These are phyloP conservation scores for Exophiala phaeomuriformis DNA, from an alignment of 2,329 filamentous ascomycete species.

Conservation along the genomic window DNA sequence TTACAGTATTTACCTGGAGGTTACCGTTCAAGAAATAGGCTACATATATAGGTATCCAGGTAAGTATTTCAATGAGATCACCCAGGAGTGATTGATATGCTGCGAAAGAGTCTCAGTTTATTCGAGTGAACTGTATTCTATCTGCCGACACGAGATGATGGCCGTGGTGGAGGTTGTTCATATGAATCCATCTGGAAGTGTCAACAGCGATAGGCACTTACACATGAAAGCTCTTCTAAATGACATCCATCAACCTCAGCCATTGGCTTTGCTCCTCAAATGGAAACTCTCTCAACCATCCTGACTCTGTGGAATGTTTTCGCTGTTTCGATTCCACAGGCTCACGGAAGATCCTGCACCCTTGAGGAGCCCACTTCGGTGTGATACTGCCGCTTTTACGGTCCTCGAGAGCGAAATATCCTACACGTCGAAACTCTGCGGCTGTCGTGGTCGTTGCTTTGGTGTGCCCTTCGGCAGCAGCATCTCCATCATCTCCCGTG, in stretches of 20 bases:
- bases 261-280: not conserved
- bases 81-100: too few relatives aligned
- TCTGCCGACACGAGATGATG: too few relatives aligned
- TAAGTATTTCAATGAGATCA: too few relatives aligned
- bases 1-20: too few relatives aligned
- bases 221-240: not conserved
- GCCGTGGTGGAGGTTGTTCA: not conserved
- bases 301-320: not conserved
- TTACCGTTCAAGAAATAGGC: too few relatives aligned
- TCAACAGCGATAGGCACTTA: not conserved
- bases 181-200: not conserved
- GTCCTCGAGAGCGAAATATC: slow-evolving; percentile 15
- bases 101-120: too few relatives aligned
- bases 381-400: slow-evolving; percentile 6
- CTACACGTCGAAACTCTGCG: slow-evolving; percentile 4
- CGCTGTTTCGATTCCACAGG: not conserved
- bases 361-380: slow-evolving; percentile 5
- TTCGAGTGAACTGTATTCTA: too few relatives aligned
- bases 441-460: not conserved
- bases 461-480: not conserved
- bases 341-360: slow-evolving; percentile 4
- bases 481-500: not conserved
- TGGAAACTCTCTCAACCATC: not conserved
- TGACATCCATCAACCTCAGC: not conserved
- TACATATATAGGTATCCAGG: too few relatives aligned